Base-by-base conservation (phyloP, 2,329 filamentous ascomycete genomes). In the Aureobasidium lini region DNA sequence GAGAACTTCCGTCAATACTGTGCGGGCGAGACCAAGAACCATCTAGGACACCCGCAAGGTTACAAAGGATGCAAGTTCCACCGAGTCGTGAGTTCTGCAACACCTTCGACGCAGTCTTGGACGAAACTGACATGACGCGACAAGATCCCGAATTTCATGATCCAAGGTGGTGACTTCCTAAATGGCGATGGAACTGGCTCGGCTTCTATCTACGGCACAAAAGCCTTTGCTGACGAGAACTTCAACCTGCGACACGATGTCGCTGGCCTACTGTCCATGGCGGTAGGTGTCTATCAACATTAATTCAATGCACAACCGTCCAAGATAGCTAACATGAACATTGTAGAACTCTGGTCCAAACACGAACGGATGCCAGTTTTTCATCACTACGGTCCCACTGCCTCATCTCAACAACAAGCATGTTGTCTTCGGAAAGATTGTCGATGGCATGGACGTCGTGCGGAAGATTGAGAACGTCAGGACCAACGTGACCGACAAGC, bases 1-100 rank as follows among this genome's bases (percentile, higher is more conserved):
- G 94, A 97, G 75, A 97, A 97, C 78, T 97, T 99, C 73, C 89
- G 92, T 48, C 90, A 95, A 71, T 96, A 96, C 77, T 96, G 92
- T 77, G 97, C 93, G 0, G 94, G 94, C 67, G 93, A 97, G 78
- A 86, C 83, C 65, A 95, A 91, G 76, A 89, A 89, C 70, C 74
- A 82, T 53, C 81, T 84, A 9, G 90, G 90, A 36, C 81, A 85
- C 63, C 88, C 92, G 0, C 89, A 95, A 71, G 94, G 94, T 63
- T 99, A 96, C 81, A 97, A 96, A 76, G 89, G 89, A 57, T 88
- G 84, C 77, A 95, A 90, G 73, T 96, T 97, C 69, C 94, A 97
- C 75, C 86, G 94, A 61, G 90, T 97, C 67, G 90, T 95, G 75
- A 68, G 87, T 79, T 59, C 62, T 60, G 43, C 15, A 4, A 52